Conservation (phyloP, 768 basidiomycete genomes). For the Leccinellum rugosiceps region DNA sequence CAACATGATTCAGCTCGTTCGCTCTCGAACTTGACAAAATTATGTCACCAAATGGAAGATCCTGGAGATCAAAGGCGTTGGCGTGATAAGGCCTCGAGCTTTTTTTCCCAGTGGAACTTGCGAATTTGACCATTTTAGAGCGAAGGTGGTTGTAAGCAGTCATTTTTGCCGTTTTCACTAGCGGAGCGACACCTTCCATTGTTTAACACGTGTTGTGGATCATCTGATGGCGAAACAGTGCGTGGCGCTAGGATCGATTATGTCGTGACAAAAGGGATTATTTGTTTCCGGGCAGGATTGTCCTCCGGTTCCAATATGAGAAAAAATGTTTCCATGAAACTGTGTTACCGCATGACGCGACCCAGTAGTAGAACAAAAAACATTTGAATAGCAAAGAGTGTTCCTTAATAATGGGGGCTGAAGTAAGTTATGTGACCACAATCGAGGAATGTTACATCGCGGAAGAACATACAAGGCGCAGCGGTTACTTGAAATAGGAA, state of each 20-base stretch:
- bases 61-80: constrained; percentile 26
- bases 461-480: constrained; percentile 28
- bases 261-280: constrained; percentile 16
- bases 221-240: constrained; percentile 24
- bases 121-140: constrained; percentile 25
- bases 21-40: constrained; percentile 20
- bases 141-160: constrained; percentile 8
- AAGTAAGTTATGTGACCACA: constrained; percentile 24
- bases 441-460: constrained; percentile 25
- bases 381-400: constrained; percentile 20
- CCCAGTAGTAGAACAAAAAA: constrained; percentile 26
- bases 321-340: constrained; percentile 27
- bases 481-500: constrained; percentile 18
- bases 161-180: constrained; percentile 25
- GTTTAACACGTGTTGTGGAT: constrained; percentile 28
- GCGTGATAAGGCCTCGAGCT: constrained; percentile 18
- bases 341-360: constrained; percentile 18
- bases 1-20: background rate
- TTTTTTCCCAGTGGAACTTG: constrained; percentile 21
- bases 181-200: constrained; percentile 31
- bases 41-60: constrained; percentile 30
- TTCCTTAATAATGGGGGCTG: constrained; percentile 31
- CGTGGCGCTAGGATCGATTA: constrained; percentile 14
- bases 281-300: constrained; percentile 25
- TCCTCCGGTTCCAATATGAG: constrained; percentile 26